Conservation (phyloP, 2,329 filamentous ascomycete genomes). For the Aspergillus ruber region DNA sequence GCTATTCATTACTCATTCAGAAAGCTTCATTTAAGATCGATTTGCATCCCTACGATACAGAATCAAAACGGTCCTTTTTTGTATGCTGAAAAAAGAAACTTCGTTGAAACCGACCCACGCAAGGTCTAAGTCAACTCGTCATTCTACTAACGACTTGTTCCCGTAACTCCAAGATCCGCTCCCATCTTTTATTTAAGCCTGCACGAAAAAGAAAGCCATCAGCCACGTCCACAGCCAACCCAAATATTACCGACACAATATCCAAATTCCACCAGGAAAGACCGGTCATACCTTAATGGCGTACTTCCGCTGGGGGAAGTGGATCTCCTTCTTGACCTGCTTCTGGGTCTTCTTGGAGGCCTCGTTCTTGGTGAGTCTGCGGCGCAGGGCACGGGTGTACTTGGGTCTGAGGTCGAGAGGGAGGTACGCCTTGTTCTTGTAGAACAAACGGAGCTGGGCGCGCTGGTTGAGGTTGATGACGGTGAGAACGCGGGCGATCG, state of each 20-base stretch:
- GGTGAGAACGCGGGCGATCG: constrained; percentile 96
- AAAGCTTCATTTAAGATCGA: constrained; percentile 30
- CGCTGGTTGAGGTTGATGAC: constrained; percentile 99
- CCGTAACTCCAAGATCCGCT: constrained; percentile 23
- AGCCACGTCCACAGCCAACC: too few relatives aligned
- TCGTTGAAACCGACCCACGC: constrained; percentile 26
- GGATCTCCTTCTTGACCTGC: constrained; percentile 89
- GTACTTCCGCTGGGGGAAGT: constrained; percentile 98
- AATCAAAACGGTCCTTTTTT: constrained; percentile 25
- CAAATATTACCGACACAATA: too few relatives aligned
- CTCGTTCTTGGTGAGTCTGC: constrained; percentile 89
- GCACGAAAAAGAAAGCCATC: constrained; percentile 2
- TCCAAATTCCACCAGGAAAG: too few relatives aligned
- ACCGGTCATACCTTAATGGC: constrained; percentile 84
- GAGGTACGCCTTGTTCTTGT: constrained; percentile 99
- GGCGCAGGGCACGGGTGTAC: constrained; percentile 96
- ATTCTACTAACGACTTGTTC: constrained; percentile 24
- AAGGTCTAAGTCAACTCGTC: constrained; percentile 26
- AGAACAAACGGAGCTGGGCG: constrained; percentile 95
- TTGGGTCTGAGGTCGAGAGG: constrained; percentile 97
- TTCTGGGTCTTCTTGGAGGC: constrained; percentile 78
- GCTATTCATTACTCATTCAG: constrained; percentile 24
- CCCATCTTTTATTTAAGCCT: constrained; percentile 24
- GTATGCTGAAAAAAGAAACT: constrained; percentile 10
- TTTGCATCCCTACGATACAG: constrained; percentile 39